Evolutionary conservation across 169 alveolate genomes (phyloP).

Genomic region (Theileria luwenshuni): DNA sequence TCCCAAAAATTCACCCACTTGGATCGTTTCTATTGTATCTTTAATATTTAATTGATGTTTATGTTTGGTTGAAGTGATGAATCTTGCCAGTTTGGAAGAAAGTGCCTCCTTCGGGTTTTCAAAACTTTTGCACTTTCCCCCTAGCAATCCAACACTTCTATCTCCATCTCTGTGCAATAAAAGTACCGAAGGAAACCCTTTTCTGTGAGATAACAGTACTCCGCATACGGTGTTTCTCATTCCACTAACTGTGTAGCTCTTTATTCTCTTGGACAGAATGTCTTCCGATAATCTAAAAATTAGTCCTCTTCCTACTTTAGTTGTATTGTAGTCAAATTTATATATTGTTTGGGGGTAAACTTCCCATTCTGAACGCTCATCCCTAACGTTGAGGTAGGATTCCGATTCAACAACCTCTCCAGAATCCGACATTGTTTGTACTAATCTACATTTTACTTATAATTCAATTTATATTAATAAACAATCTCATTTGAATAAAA

Average conservation of each 20-base stretch:
- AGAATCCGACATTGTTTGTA: constrained; percentile 7
- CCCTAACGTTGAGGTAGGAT: not conserved
- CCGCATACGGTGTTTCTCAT: constrained; percentile 72
- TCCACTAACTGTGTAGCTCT: constrained; percentile 69
- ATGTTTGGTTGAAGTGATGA: constrained; percentile 43
- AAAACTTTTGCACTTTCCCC: constrained; percentile 72
- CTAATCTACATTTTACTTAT: not conserved
- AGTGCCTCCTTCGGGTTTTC: constrained; percentile 73
- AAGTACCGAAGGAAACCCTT: constrained; percentile 70
- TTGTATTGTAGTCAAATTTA: constrained; percentile 34
- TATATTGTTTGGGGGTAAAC: constrained; percentile 55
- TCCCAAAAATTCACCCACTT: constrained; percentile 74
- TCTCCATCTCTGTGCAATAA: constrained; percentile 51
- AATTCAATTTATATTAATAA: not conserved
- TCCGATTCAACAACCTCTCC: constrained; percentile 24
- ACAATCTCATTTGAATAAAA: not conserved
- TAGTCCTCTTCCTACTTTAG: constrained; percentile 46
- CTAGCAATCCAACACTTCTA: constrained; percentile 59
- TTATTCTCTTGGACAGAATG: constrained; percentile 49
- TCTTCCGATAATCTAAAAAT: constrained; percentile 33
- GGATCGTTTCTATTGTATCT: constrained; percentile 57
- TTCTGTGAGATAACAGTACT: constrained; percentile 71
- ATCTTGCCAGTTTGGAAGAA: constrained; percentile 66
- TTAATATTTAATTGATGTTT: constrained; percentile 35
- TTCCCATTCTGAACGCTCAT: constrained; percentile 55